Evolutionary conservation across 2,329 filamentous ascomycete genomes (phyloP), one percentile per base, ranked within the genome.

Genomic region (Aspergillus glaucus): DNA sequence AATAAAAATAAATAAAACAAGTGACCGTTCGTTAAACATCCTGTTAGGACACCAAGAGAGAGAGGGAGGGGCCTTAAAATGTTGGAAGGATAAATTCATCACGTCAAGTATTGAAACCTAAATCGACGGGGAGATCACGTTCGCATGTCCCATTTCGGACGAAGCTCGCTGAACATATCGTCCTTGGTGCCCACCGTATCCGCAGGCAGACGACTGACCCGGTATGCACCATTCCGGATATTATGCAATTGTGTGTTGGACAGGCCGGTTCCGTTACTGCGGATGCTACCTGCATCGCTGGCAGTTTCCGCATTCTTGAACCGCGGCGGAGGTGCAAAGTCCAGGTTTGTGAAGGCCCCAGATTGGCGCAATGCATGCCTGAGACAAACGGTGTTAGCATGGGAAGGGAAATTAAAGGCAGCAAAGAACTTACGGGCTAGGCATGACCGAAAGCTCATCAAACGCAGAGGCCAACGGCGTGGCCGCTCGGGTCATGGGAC

Each of bases 391-490:
- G 32, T 2, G 51, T 65, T 53, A 65, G 58, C 44, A 50, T 47
- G 26, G 12, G 12, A 30, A 10, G 10, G 26, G 26, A 30, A 12
- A 30, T 10, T 12, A 30, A 5, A 30, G 26, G 10, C 10, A 30
- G 26, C 10, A 30, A 9, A 30, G 5, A 54, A 86, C 87, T 86
- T 82, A 92, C 82, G 93, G 90, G 78, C 90, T 96, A 34, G 93
- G 93, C 55, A 98, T 83, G 7, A 80, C 79, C 10, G 85, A 72
- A 53, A 97, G 82, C 50, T 97, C 92, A 49, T 97, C 92, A 68
- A 90, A 96, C 4, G 90, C 79, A 51, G 86, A 88, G 21, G 79
- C 84, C 36, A 96, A 77, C 1, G 91, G 91, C n/a, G 84, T 86
- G 63, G 88, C 85, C 26, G 81, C 79, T 14, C 85, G 82, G 2